Conservation (phyloP, 768 basidiomycete genomes). For the Glaciozyma martinii region DNA sequence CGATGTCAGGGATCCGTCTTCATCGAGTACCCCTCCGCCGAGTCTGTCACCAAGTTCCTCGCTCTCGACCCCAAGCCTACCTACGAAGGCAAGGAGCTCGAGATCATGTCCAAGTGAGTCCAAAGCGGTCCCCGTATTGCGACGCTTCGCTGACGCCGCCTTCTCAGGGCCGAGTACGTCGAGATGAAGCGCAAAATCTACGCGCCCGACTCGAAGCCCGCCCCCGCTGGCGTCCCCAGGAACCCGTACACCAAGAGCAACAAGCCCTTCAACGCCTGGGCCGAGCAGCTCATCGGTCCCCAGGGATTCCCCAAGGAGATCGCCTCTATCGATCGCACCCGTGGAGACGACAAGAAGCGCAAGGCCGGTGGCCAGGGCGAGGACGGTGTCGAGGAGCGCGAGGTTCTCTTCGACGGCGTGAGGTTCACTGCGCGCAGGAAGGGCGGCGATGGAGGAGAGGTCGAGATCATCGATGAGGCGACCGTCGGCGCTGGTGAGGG, state of each 20-base stretch:
- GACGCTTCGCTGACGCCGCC: background rate
- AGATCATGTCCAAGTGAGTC: constrained; percentile 78
- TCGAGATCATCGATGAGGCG: constrained; percentile 28
- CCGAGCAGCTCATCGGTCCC: constrained; percentile 20
- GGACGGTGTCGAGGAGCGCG: constrained; percentile 39
- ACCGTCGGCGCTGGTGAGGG: constrained; percentile 36
- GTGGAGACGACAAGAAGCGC: constrained; percentile 45
- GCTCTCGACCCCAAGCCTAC: constrained; percentile 70
- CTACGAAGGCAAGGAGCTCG: constrained; percentile 64
- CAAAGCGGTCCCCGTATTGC: background rate
- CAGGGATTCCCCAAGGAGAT: constrained; percentile 28
- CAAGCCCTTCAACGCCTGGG: constrained; percentile 32
- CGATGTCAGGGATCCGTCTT: constrained; percentile 76
- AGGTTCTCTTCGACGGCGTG: constrained; percentile 29
- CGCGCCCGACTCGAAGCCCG: constrained; percentile 49
- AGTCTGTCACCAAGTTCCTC: constrained; percentile 63
- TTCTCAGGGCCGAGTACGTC: constrained; percentile 65
- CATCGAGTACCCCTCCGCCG: constrained; percentile 68
- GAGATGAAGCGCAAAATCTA: constrained; percentile 96
- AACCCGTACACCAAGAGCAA: constrained; percentile 36
- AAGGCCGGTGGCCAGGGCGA: constrained; percentile 40
- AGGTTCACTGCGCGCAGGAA: constrained; percentile 17
- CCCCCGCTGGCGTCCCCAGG: constrained; percentile 44
- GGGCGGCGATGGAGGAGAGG: constrained; percentile 11
- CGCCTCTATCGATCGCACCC: constrained; percentile 61